These are phyloP conservation scores for Euptelea pleiosperma DNA, from an alignment of 164 flowering plant genomes.

Conservation along the genomic window DNA sequence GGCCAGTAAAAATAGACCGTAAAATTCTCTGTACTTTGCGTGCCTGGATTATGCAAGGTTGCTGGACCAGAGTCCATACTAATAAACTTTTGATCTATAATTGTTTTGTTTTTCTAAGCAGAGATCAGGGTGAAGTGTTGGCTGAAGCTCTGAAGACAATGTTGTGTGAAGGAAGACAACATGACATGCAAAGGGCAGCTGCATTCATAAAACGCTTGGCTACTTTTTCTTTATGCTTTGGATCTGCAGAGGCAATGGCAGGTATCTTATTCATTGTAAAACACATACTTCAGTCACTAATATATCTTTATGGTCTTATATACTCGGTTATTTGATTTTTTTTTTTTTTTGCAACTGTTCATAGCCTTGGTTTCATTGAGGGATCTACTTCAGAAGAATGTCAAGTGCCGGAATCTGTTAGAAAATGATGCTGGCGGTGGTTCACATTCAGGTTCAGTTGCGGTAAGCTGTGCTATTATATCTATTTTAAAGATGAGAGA, in stretches of 20 bases:
- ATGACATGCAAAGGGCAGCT: conserved; percentile 96
- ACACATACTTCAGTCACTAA: neutral
- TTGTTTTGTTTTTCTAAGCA: conserved; percentile 21
- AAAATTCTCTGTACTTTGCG: no score
- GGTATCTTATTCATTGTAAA: conserved; percentile 31
- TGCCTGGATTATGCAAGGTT: no score
- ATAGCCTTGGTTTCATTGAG: conserved; percentile 81
- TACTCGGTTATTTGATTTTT: neutral
- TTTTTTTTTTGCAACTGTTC: conserved; percentile 11
- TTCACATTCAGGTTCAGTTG: conserved; percentile 78
- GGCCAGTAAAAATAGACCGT: no score
- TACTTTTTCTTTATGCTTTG: conserved; percentile 72
- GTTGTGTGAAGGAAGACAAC: conserved; percentile 92
- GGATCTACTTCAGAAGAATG: conserved; percentile 81
- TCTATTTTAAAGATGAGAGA: neutral
- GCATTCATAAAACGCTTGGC: conserved; percentile 92
- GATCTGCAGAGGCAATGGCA: conserved; percentile 90
- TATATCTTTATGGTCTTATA: neutral
- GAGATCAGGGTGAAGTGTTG: conserved; percentile 76
- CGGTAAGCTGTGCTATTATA: conserved; percentile 44
- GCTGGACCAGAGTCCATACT: no score
- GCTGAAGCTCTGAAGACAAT: conserved; percentile 88
- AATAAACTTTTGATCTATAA: neutral
- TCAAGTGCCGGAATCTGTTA: conserved; percentile 77
- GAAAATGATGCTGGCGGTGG: conserved; percentile 98